phyloP scores from a whole-genome alignment of 768 basidiomycete genomes.

The Lactarius akahatsu region DNA sequence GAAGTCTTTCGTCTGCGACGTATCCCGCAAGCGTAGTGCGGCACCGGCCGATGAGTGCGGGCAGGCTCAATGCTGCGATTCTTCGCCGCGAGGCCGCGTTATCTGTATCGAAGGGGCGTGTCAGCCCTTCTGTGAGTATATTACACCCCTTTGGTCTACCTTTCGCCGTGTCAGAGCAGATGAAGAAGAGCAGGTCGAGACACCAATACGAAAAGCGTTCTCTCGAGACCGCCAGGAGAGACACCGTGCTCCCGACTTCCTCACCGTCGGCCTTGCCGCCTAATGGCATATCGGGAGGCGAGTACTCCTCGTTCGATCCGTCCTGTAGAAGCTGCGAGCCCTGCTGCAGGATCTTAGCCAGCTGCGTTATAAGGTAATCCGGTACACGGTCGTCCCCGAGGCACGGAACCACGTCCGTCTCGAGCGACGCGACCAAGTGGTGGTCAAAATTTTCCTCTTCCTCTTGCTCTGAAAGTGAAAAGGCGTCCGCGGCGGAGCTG shows the following conservation, averaged over 20 bases:
- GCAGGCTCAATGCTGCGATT: conserved; percentile 70
- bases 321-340: conserved; percentile 55
- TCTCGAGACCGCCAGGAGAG: conserved; percentile 56
- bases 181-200: conserved; percentile 79
- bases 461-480: conserved; percentile 64
- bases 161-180: conserved; percentile 66
- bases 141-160: conserved; percentile 41
- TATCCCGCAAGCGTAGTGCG: conserved; percentile 64
- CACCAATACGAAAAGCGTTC: conserved; percentile 94
- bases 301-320: conserved; percentile 25
- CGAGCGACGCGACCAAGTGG: conserved; percentile 71
- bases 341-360: conserved; percentile 69
- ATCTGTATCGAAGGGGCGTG: conserved; percentile 43
- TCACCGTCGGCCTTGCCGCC: not conserved
- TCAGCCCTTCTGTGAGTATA: not conserved
- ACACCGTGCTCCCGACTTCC: conserved; percentile 48
- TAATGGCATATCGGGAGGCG: conserved; percentile 3
- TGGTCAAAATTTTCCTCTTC: conserved; percentile 85
- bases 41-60: conserved; percentile 77
- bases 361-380: conserved; percentile 62
- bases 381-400: conserved; percentile 68
- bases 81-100: conserved; percentile 58
- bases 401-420: conserved; percentile 77
- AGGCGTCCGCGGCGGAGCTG: conserved; percentile 58
- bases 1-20: conserved; percentile 78